Percentiles rank a stretch among this genome's conserved stretches.
These are phyloP conservation scores for Skeletonema marinoi DNA, from an alignment of 108 stramenopile species.

Conservation along the genomic window DNA sequence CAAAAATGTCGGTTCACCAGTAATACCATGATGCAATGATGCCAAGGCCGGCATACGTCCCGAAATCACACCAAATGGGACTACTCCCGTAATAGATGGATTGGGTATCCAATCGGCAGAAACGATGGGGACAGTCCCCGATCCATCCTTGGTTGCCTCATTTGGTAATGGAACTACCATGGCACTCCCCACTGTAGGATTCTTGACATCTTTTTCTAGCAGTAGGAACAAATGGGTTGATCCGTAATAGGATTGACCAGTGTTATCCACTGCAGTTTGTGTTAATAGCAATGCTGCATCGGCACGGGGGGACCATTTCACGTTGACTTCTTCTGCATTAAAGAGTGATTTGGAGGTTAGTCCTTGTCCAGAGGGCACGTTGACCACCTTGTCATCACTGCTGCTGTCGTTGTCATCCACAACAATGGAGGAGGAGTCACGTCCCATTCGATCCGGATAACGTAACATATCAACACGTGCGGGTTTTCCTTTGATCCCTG, in stretches of 20 bases:
- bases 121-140: slow-evolving; percentile 67
- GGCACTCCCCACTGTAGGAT: slow-evolving; percentile 40
- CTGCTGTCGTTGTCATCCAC: slow-evolving; percentile 4
- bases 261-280: slow-evolving; percentile 91
- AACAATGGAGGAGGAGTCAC: slow-evolving; percentile 22
- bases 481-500: slow-evolving; percentile 90
- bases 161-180: slow-evolving; percentile 73
- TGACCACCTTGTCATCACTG: no score
- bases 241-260: slow-evolving; percentile 95
- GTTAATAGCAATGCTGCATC: slow-evolving; percentile 79
- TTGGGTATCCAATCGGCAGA: slow-evolving; percentile 92
- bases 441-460: slow-evolving; percentile 59
- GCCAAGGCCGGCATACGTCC: slow-evolving; percentile 92
- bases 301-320: slow-evolving; percentile 81
- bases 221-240: slow-evolving; percentile 88
- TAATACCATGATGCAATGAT: slow-evolving; percentile 88
- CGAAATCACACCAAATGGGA: slow-evolving; percentile 87
- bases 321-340: slow-evolving; percentile 75
- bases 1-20: slow-evolving; percentile 90
- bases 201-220: slow-evolving; percentile 45
- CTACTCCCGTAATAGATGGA: slow-evolving; percentile 53
- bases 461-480: slow-evolving; percentile 72
- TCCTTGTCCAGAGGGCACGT: slow-evolving; percentile 44
- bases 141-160: slow-evolving; percentile 30
- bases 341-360: slow-evolving; percentile 76